Evolutionary conservation across 2,329 filamentous ascomycete species (phyloP).

Genomic region (Botrytis sinoallii): DNA sequence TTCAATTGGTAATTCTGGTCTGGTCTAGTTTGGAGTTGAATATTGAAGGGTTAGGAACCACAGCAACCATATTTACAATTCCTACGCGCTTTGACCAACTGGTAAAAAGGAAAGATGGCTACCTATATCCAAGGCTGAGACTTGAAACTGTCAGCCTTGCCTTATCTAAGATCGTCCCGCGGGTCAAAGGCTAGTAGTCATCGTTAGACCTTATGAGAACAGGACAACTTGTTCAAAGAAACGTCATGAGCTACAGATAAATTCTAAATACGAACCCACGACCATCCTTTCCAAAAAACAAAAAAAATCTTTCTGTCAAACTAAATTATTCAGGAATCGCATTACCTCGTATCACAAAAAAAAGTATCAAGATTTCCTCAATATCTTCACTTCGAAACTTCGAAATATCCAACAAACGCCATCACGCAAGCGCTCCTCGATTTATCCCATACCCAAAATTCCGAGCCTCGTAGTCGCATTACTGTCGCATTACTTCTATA

Average conservation of each 20-base stretch:
- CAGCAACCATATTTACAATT: conserved; percentile 8
- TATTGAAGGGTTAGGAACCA: not conserved
- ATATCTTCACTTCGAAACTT: not conserved
- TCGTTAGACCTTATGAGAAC: not conserved
- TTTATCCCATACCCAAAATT: not conserved
- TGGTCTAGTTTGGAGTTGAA: not conserved
- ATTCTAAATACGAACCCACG: not conserved
- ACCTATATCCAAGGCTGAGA: conserved; percentile 1
- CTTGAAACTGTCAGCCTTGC: not conserved
- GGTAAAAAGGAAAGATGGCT: not conserved
- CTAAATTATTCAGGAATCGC: not conserved
- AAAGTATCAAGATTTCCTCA: not conserved
- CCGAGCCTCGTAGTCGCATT: not conserved
- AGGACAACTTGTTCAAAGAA: conserved; percentile 19
- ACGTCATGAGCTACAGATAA: not conserved
- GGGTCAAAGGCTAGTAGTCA: not conserved
- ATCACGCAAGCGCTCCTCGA: not conserved
- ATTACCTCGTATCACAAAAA: not conserved
- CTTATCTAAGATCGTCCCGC: not conserved
- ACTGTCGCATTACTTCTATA: not conserved
- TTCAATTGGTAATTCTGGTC: not conserved
- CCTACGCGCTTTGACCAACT: not conserved
- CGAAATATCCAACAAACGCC: not conserved
- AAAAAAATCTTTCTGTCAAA: not conserved
- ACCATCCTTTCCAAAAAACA: not conserved